These are phyloP conservation scores for Pelargonium citronellum DNA, from an alignment of 441 rosid species.

Conservation along the genomic window DNA sequence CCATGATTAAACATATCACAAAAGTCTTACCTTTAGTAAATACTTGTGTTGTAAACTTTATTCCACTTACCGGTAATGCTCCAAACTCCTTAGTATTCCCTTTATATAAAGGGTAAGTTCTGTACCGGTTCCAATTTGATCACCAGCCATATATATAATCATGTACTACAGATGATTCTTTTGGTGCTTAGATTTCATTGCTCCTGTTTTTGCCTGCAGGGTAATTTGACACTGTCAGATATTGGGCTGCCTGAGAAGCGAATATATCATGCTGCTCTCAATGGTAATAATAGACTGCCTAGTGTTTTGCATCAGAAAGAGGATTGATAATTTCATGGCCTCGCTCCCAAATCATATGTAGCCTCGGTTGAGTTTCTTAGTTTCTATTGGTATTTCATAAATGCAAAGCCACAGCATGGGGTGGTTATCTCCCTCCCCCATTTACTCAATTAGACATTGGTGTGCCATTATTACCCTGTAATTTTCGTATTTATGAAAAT, in stretches of 20 bases:
- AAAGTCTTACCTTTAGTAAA: neutral
- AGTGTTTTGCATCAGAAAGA: conserved; percentile 97
- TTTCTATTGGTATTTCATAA: conserved; percentile 26
- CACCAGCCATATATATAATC: neutral
- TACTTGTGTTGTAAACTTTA: too few relatives aligned
- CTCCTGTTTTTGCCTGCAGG: conserved; percentile 45
- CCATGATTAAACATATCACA: neutral
- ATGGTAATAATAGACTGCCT: conserved; percentile 96
- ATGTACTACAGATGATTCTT: neutral
- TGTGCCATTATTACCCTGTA: conserved; percentile 27
- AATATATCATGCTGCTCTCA: conserved; percentile 91
- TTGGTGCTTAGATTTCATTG: neutral
- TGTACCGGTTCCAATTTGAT: neutral
- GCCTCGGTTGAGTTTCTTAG: conserved; percentile 37
- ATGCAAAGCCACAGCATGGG: conserved; percentile 25
- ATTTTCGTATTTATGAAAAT: conserved; percentile 22
- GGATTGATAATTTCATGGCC: conserved; percentile 75
- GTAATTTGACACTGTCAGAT: conserved; percentile 65
- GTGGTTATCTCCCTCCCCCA: neutral
- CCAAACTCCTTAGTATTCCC: neutral
- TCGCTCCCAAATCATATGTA: conserved; percentile 39
- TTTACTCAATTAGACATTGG: conserved; percentile 10
- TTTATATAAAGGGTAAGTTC: neutral
- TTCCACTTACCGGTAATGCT: too few relatives aligned
- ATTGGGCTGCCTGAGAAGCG: conserved; percentile 95